Base-by-base conservation (phyloP, 176 grass and related monocot genomes). In the Oryza rufipogon region DNA sequence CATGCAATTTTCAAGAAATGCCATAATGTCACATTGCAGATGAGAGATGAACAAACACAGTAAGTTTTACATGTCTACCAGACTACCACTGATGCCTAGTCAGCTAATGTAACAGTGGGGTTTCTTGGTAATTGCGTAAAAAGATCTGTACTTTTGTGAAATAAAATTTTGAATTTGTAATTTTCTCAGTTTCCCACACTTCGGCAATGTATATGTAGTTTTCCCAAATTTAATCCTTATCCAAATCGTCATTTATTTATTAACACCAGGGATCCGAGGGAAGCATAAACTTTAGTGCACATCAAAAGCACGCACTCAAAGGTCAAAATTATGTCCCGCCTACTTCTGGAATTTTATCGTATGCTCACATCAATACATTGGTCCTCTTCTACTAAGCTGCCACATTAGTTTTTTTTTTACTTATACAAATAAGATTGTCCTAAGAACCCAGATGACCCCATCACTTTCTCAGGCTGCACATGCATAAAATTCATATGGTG, bases 401-500 rank as follows among this genome's bases (percentile, higher is more conserved):
- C 16, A 60, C 54, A 72, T 28, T 54, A 71, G 54, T 66, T 75
- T 13, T 32, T 26, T 26, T 47, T 39, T 78, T 54, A 11, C 42
- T 80, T 45, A 36, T 5, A 47, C 16, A 23, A 16, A 30, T 70
- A 44, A 74, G 38, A 51, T 41, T n/a, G 4, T 78, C 69, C 28
- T 67, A 64, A 70, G 76, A 83, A 64, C 19, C 44, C 10, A 78
- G 22, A 39, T 74, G 38, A 81, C 44, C 23, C 19, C 32, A 87
- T 38, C 68, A 83, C 25, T 47, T 30, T 52, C 38, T 69, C 61
- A 58, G 72, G 54, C 34, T 86, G 67, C 19, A 60, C 78, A 44
- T 86, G 77, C 51, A 14, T 68, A 68, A 13, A 44, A 80, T 63
- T 70, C 49, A 75, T 70, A 80, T 77, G 20, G 67, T 60, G 74